Base-by-base conservation (phyloP, 2,329 filamentous ascomycete species). In the Leptodontidium sp. region DNA sequence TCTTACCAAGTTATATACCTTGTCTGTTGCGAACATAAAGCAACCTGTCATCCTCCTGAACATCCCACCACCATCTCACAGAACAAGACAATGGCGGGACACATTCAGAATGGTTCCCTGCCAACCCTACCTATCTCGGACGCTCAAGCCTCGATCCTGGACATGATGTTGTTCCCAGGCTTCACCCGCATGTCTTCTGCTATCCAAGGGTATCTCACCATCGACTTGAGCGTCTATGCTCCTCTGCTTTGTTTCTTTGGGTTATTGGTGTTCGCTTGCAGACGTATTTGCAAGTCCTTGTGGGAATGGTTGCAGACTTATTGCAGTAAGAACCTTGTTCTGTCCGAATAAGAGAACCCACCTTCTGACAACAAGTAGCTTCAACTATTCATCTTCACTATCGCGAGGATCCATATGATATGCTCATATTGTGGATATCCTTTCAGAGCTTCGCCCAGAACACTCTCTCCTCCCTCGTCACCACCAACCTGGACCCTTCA, bases 141-240 rank as follows among this genome's bases (percentile, higher is more conserved):
- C 55, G 55, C 55, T 40, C 55, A 58, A 40, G 55, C 55, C 55
- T 58, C 55, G 35, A 58, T 58, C 55, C 55, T 58, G 55, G 35
- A 58, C 32, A n/a, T 55, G 26, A 4, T 53, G 2, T 58, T 58
- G 55, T 58, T 58, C 55, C 55, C 55, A 58, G 55, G 55, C 29
- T 58, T 58, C 32, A 58, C 55, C 32, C 55, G 55, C 55, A 38
- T 58, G 55, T 85, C 86, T 0, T 80, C 81, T 5, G 81, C 84
- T 9, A 75, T 88, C 12, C 80, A 86, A 35, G 82, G 82, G 9
- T 88, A 89, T 75, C 79, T 90, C 4, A 83, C 87, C 55, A 82
- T 90, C 74, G 88, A 91, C 73, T 80, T 90, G 12, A 88, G 86
- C 71, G 75, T 85, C 63, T 91, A 90, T 77, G 82, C 91, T 40